Evolutionary conservation across 2,329 filamentous ascomycete genomes (phyloP).

Genomic region (Colletotrichum caudatum): DNA sequence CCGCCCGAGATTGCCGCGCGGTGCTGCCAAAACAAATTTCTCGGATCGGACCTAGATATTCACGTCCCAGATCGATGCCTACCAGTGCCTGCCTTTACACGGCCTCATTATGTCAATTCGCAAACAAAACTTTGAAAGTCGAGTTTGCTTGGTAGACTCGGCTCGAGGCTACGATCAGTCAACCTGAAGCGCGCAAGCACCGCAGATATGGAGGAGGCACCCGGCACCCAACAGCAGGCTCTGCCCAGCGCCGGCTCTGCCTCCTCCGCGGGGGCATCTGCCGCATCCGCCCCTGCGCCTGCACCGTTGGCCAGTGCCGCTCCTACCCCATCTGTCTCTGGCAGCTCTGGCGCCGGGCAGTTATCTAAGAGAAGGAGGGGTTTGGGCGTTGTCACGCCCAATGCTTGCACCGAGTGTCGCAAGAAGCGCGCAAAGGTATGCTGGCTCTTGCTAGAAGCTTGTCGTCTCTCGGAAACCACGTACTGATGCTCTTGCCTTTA

Average conservation of each 20-base stretch:
- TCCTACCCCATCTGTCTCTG: conserved; percentile 27
- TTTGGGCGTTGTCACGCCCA: conserved; percentile 68
- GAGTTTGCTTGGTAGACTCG: conserved; percentile 38
- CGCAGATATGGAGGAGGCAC: conserved; percentile 42
- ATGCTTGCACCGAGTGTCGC: conserved; percentile 71
- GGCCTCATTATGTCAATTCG: conserved; percentile 41
- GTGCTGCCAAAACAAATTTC: background rate
- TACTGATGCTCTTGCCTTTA: conserved; percentile 45
- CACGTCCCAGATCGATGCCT: conserved; percentile 19
- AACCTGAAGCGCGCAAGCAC: conserved; percentile 41
- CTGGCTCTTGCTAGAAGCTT: background rate
- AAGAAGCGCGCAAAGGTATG: conserved; percentile 72
- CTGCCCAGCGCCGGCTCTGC: conserved; percentile 33
- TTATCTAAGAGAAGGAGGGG: conserved; percentile 66
- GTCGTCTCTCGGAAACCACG: background rate
- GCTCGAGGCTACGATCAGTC: conserved; percentile 36
- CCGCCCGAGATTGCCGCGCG: background rate
- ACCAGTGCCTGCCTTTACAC: conserved; percentile 30
- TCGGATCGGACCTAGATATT: background rate
- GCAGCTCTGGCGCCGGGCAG: conserved; percentile 44
- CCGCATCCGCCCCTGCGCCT: conserved; percentile 16
- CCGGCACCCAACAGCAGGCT: conserved; percentile 34
- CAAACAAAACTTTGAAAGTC: conserved; percentile 37
- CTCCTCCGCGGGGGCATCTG: conserved; percentile 37
- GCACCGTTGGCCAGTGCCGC: conserved; percentile 25